These are phyloP conservation scores for Nakazawaea anatomiae DNA, from an alignment of 805 yeast genomes.

Conservation along the genomic window DNA sequence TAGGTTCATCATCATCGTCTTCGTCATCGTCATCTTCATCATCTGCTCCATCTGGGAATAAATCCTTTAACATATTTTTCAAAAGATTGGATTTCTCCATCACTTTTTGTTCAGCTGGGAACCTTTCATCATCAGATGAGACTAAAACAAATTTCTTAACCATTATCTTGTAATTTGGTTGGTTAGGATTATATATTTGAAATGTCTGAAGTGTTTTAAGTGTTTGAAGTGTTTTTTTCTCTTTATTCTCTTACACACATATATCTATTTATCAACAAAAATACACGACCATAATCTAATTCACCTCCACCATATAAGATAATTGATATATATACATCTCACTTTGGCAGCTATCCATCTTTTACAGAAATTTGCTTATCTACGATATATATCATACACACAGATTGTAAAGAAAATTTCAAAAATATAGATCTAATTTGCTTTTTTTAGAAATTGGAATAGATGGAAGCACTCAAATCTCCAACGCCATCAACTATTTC, in stretches of 20 bases:
- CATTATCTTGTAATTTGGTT: background rate
- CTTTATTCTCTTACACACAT: too few relatives aligned
- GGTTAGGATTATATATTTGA: too few relatives aligned
- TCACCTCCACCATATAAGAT: too few relatives aligned
- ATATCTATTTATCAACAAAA: too few relatives aligned
- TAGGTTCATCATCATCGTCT: conserved; percentile 60
- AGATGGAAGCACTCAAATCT: conserved; percentile 85
- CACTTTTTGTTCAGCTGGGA: conserved; percentile 71
- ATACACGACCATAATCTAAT: too few relatives aligned
- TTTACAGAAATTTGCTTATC: too few relatives aligned
- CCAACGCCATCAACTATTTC: conserved; percentile 60
- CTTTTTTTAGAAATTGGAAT: conserved; percentile 58
- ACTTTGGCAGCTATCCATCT: too few relatives aligned
- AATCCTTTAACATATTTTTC: conserved; percentile 81
- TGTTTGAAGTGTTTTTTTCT: background rate
- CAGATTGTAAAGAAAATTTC: background rate
- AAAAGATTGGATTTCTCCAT: conserved; percentile 83
- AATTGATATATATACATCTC: too few relatives aligned
- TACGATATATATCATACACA: background rate
- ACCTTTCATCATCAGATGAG: conserved; percentile 77
- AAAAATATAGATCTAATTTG: background rate
- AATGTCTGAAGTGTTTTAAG: background rate
- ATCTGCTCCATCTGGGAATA: conserved; percentile 21
- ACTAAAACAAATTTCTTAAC: conserved; percentile 30
- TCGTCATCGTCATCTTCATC: conserved; percentile 21